Percentiles rank a stretch among this genome's conserved stretches.
Conservation (phyloP, 2,329 filamentous ascomycete species). For the Xylariaceae sp. region DNA sequence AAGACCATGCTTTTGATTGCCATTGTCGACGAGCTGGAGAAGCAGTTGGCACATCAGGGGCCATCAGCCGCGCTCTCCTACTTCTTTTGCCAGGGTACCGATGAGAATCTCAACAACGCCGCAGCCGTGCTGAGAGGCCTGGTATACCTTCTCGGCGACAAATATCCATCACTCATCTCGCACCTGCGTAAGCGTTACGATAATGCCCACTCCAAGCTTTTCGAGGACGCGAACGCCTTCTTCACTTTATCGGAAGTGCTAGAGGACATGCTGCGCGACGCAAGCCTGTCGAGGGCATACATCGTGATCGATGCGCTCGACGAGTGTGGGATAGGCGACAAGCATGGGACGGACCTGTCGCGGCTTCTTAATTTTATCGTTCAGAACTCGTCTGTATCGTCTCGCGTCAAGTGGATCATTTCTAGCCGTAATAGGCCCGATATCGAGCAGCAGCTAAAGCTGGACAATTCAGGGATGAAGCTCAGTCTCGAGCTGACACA, state of each 20-base stretch:
- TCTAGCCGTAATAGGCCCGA: constrained; percentile 48
- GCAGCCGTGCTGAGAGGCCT: constrained; percentile 42
- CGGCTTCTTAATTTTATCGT: constrained; percentile 46
- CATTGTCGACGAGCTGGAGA: constrained; percentile 45
- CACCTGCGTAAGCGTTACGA: constrained; percentile 45
- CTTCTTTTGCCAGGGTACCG: constrained; percentile 45
- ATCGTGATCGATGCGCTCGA: constrained; percentile 56
- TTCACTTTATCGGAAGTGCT: constrained; percentile 47
- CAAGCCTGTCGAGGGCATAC: constrained; percentile 37
- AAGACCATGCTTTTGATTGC: constrained; percentile 52
- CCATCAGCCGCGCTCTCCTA: constrained; percentile 23
- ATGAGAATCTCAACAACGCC: constrained; percentile 37
- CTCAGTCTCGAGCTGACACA: constrained; percentile 48
- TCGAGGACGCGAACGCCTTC: constrained; percentile 48
- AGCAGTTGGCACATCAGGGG: not conserved
- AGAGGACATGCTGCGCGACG: constrained; percentile 46
- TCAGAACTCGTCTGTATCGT: constrained; percentile 29
- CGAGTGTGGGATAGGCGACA: constrained; percentile 46
- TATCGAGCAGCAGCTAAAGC: constrained; percentile 43
- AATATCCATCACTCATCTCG: constrained; percentile 41
- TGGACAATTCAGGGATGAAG: constrained; percentile 19
- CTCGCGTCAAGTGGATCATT: constrained; percentile 48
- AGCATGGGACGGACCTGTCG: constrained; percentile 22
- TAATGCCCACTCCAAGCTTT: constrained; percentile 38
- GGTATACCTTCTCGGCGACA: constrained; percentile 38